Conservation (phyloP, 768 basidiomycete species). For the Lyophyllum decastes region DNA sequence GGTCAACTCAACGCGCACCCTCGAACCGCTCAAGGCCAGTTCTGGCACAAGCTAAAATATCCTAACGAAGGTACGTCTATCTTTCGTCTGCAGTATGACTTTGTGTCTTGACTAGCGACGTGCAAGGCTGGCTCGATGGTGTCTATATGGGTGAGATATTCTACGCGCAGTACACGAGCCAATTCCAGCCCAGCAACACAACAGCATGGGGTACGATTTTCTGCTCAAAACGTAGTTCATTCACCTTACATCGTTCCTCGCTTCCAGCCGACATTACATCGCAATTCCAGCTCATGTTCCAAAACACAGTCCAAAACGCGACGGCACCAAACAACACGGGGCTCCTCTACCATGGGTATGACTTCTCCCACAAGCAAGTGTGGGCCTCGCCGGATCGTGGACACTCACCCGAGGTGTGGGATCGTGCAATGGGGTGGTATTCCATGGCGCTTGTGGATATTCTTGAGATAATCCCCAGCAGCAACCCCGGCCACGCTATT, state of each 20-base stretch:
- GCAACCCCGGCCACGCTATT: slow-evolving; percentile 26
- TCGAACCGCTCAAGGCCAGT: slow-evolving; percentile 46
- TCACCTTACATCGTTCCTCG: neutral
- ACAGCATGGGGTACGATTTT: slow-evolving; percentile 38
- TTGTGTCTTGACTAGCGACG: neutral
- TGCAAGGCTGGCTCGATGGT: slow-evolving; percentile 45
- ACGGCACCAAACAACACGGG: slow-evolving; percentile 39
- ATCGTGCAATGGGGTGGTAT: slow-evolving; percentile 50
- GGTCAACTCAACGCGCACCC: slow-evolving; percentile 42
- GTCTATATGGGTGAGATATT: slow-evolving; percentile 50
- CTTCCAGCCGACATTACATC: slow-evolving; percentile 36
- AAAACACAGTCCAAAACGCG: slow-evolving; percentile 41
- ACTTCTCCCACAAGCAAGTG: slow-evolving; percentile 39
- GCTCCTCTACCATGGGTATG: slow-evolving; percentile 52
- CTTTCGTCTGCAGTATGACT: neutral
- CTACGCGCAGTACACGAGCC: slow-evolving; percentile 40
- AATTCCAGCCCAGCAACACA: slow-evolving; percentile 33
- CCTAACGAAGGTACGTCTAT: slow-evolving; percentile 38
- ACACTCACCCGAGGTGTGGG: slow-evolving; percentile 51
- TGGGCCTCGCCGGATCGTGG: slow-evolving; percentile 50
- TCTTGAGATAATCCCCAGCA: slow-evolving; percentile 36
- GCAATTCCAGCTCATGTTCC: slow-evolving; percentile 45
- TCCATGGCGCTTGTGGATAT: slow-evolving; percentile 50
- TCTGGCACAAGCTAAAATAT: slow-evolving; percentile 47
- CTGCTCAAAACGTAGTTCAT: neutral